Evolutionary conservation across 768 basidiomycete species (phyloP), one percentile per base, ranked within the genome.

Genomic region (Xerocomellus intermedius): DNA sequence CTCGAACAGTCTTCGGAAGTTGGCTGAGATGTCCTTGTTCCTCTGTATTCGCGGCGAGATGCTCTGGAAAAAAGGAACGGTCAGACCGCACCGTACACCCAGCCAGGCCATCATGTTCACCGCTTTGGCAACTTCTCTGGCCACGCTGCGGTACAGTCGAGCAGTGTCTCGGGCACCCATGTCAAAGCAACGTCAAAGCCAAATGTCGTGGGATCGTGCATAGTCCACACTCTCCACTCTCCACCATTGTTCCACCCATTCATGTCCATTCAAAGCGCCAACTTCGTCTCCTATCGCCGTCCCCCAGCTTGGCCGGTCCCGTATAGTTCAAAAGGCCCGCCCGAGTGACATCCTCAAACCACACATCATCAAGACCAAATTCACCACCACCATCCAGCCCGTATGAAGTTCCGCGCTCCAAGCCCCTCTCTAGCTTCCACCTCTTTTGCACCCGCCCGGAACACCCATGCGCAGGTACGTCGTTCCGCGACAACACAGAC

Each of bases 1-100:
- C 59, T 83, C 81, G 32, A 84, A 78, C 47, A 88, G 64, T 5
- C 73, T 60, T 24, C 88, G 86, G 57, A 88, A 77, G 61, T 76
- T 79, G 33, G 75, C 64, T 2, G 77, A 65, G 32, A 90, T 75
- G 9, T 66, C 66, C 42, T 64, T 69, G 69, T 77, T 78, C 51
- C 79, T 62, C 7, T 67, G 64, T 21, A 69, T 55, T n/a, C 71
- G 69, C 4, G 75, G 68, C 43, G 60, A 58, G 26, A 71, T 68
- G 38, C 77, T 76, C 80, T 81, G 49, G 12, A 44, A 39, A 43
- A 44, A 33, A 14, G 8, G 13, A 4, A 10, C n/a, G 8, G 57
- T 58, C 51, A 53, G 47, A 3, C 8, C 21, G 2, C 39, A 37
- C 39, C 28, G 8, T n/a, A 26, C 42, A 42, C 8, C 24, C 17